A percentile compares a stretch with the other conserved stretches of the same genome.
Evolutionary conservation across 2,329 filamentous ascomycete species (phyloP).

Genomic region (Trichoderma brevicompactum): DNA sequence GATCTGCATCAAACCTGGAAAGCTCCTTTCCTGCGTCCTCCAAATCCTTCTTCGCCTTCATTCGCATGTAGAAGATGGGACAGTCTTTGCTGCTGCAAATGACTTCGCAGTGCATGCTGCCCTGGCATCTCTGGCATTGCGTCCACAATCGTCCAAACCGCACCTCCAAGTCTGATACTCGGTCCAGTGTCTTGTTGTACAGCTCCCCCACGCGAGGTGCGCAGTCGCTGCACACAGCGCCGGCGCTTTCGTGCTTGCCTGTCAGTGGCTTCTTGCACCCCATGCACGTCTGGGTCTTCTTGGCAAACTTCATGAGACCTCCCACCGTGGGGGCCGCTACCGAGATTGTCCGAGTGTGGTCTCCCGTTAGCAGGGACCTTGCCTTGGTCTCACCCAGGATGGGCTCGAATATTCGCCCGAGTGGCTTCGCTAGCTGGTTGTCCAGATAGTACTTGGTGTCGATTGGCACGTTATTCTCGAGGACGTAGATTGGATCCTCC

Average conservation of each 20-base stretch:
- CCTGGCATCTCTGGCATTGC: conserved; percentile 96
- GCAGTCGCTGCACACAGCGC: conserved; percentile 88
- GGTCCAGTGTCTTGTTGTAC: conserved; percentile 87
- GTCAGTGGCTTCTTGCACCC: conserved; percentile 96
- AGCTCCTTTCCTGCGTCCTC: conserved; percentile 94
- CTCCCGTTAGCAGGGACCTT: conserved; percentile 81
- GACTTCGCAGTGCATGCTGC: conserved; percentile 96
- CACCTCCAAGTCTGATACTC: conserved; percentile 90
- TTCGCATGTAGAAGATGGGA: conserved; percentile 99
- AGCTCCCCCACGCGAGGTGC: conserved; percentile 84
- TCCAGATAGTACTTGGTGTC: conserved; percentile 99
- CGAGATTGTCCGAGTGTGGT: conserved; percentile 92
- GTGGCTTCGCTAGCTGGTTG: conserved; percentile 94
- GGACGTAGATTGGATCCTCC: conserved; percentile 94
- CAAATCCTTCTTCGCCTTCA: conserved; percentile 99
- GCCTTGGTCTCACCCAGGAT: conserved; percentile 94
- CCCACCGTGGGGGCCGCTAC: conserved; percentile 90
- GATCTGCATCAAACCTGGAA: conserved; percentile 84
- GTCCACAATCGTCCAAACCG: conserved; percentile 94
- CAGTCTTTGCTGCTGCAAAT: conserved; percentile 97
- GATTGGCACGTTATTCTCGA: conserved; percentile 97
- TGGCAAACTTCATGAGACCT: conserved; percentile 97
- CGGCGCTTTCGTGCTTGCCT: conserved; percentile 75
- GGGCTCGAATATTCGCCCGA: conserved; percentile 95
- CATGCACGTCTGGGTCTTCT: conserved; percentile 98